Percentiles rank a stretch among this genome's conserved stretches.
phyloP scores from a whole-genome alignment of 768 basidiomycete species.

The Rhizopogon salebrosus region DNA sequence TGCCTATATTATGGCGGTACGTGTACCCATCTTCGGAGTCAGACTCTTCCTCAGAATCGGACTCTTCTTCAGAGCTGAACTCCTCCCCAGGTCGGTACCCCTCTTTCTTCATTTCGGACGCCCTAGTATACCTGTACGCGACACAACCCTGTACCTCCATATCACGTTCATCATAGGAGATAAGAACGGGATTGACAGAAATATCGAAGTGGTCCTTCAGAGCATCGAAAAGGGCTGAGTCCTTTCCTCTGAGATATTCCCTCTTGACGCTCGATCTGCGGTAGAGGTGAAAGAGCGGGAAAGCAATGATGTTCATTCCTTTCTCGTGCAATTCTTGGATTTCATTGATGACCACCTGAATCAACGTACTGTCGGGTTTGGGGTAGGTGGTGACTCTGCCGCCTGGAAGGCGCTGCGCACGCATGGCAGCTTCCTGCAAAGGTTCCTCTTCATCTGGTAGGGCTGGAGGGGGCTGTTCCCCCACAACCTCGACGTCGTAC shows the following conservation, averaged over 20 bases:
- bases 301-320: no score
- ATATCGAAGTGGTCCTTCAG: not conserved
- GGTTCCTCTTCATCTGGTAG: no score
- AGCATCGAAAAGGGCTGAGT: not conserved
- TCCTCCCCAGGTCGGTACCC: not conserved
- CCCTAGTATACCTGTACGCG: not conserved
- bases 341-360: no score
- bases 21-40: not conserved
- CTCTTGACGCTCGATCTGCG: not conserved
- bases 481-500: no score
- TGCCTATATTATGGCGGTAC: accelerated
- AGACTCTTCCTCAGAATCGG: not conserved
- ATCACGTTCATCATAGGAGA: not conserved
- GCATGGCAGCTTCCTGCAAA: no score
- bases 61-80: no score
- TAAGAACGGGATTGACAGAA: not conserved
- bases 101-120: not conserved
- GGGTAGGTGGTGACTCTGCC: no score
- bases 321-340: no score
- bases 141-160: not conserved
- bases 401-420: no score
- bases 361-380: no score
- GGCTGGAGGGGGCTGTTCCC: no score
- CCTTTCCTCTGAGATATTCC: not conserved
- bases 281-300: no score